These are phyloP conservation scores for Gomphus bonarii DNA, from an alignment of 1,284 basidiomycete genomes.

Conservation along the genomic window DNA sequence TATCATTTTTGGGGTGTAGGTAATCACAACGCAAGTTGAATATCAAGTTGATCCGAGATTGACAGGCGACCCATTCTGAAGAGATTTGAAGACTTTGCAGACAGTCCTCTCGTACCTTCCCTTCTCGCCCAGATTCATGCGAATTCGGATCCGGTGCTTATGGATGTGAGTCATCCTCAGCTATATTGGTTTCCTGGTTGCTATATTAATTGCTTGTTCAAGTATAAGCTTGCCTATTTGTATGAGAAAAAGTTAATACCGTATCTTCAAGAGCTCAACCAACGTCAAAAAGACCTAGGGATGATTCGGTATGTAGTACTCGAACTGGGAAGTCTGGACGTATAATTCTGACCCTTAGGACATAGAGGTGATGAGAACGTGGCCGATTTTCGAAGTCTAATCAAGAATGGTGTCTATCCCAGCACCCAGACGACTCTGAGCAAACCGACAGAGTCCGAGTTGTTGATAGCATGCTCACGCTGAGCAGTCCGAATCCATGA, in stretches of 20 bases:
- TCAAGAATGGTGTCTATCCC: conserved; percentile 15
- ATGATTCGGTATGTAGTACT: conserved; percentile 22
- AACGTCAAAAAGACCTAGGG: conserved; percentile 26
- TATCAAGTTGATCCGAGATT: too few relatives aligned
- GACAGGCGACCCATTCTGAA: conserved; percentile 28
- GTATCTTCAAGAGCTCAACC: conserved; percentile 26
- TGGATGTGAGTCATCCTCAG: conserved; percentile 19
- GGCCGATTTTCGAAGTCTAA: conserved; percentile 19
- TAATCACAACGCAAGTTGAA: background rate
- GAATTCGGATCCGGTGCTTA: conserved; percentile 22
- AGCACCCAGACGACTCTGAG: conserved; percentile 17
- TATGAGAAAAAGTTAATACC: conserved; percentile 26
- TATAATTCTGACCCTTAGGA: conserved; percentile 8
- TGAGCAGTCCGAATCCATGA: background rate
- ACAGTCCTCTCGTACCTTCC: conserved; percentile 28
- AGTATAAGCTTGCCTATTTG: conserved; percentile 27
- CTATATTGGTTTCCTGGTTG: background rate
- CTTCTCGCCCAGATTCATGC: conserved; percentile 28
- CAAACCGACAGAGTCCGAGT: conserved; percentile 17
- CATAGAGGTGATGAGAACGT: conserved; percentile 20
- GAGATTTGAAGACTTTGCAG: conserved; percentile 25
- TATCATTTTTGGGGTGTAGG: conserved; percentile 31
- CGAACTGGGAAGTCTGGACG: conserved; percentile 7
- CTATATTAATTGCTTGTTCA: background rate
- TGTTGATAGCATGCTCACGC: background rate